phyloP scores from a whole-genome alignment of 768 basidiomycete species.

The Cystofilobasidium bisporidii region DNA sequence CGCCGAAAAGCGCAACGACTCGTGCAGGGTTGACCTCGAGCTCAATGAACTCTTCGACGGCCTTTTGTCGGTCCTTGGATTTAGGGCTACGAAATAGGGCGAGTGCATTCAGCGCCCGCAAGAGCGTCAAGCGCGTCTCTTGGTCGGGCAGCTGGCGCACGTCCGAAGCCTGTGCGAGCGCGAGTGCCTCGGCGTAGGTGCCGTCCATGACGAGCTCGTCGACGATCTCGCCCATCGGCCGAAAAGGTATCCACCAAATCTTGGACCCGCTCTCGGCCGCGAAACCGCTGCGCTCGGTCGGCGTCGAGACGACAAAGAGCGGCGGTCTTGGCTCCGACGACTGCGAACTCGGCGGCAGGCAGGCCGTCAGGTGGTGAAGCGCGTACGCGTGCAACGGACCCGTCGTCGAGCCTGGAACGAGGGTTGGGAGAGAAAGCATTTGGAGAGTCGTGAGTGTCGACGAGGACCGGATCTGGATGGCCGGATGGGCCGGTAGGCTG shows the following conservation, averaged over 20 bases:
- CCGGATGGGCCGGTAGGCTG: conserved; percentile 47
- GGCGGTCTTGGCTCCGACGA: conserved; percentile 45
- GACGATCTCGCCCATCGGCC: conserved; percentile 66
- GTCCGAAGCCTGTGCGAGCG: conserved; percentile 63
- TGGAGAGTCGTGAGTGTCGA: conserved; percentile 56
- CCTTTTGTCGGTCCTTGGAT: conserved; percentile 51
- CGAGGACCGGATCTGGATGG: conserved; percentile 62
- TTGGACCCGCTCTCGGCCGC: conserved; percentile 58
- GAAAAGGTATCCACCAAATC: conserved; percentile 65
- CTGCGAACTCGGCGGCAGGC: conserved; percentile 38
- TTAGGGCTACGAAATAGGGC: conserved; percentile 51
- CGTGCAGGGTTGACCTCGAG: conserved; percentile 89
- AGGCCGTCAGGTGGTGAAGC: conserved; percentile 54
- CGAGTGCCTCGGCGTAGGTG: conserved; percentile 67
- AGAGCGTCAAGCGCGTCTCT: conserved; percentile 51
- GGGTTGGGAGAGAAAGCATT: conserved; percentile 56
- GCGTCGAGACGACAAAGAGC: conserved; percentile 55
- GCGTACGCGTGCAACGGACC: conserved; percentile 35
- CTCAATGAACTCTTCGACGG: conserved; percentile 77
- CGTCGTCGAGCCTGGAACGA: conserved; percentile 38
- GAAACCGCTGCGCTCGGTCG: conserved; percentile 58
- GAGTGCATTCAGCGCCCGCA: conserved; percentile 68
- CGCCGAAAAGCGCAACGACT: conserved; percentile 77
- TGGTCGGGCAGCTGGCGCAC: conserved; percentile 51
- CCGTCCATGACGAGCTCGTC: conserved; percentile 67